Percentiles rank a stretch among this genome's conserved stretches.
Evolutionary conservation across 371 early-diverging fungal genomes (phyloP).

Genomic region (Haplosporangium sp.): DNA sequence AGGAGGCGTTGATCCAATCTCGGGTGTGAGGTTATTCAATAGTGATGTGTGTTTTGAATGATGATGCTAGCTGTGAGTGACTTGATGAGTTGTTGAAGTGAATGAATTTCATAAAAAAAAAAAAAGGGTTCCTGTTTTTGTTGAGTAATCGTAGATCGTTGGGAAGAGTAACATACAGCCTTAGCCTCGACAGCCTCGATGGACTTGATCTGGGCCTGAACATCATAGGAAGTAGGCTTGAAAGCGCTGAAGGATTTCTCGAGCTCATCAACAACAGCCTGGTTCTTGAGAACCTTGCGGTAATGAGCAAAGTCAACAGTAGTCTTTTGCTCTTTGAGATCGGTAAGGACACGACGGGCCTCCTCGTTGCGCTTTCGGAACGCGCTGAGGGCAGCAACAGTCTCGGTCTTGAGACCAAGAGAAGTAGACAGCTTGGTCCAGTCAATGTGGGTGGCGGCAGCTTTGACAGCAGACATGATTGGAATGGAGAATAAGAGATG

Average conservation of each 20-base stretch:
- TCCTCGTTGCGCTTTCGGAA: constrained; percentile 98
- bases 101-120: no score
- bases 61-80: no score
- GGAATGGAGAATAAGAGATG: neutral
- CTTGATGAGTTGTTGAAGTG: no score
- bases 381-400: constrained; percentile 83
- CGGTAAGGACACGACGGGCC: constrained; percentile 81
- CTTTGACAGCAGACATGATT: constrained; percentile 66
- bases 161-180: constrained; percentile 76
- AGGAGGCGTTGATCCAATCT: no score
- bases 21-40: no score
- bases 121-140: no score
- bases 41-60: no score
- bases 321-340: constrained; percentile 85
- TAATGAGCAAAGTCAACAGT: constrained; percentile 91
- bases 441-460: constrained; percentile 82
- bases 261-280: constrained; percentile 87
- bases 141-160: neutral
- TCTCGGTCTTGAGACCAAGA: constrained; percentile 88
- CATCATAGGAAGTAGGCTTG: constrained; percentile 87
- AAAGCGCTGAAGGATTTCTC: constrained; percentile 86
- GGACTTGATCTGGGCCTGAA: constrained; percentile 86
- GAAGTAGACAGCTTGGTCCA: constrained; percentile 89
- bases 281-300: constrained; percentile 89
- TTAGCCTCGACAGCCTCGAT: constrained; percentile 90